A percentile compares a stretch with the other conserved stretches of the same genome.
phyloP scores from a whole-genome alignment of 2,329 filamentous ascomycete species.

The Fusarium pininemorale region DNA sequence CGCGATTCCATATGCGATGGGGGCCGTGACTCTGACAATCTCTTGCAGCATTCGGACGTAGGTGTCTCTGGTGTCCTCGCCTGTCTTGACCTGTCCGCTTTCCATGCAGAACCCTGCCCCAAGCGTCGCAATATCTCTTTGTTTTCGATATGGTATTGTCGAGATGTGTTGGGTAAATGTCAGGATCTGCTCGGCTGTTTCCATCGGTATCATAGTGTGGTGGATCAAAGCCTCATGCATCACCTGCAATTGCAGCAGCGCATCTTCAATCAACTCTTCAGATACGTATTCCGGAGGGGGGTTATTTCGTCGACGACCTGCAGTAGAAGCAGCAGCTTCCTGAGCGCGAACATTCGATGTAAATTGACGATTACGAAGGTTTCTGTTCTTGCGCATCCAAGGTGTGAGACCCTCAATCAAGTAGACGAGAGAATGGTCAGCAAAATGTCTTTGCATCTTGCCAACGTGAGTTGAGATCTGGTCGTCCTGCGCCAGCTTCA shows the following conservation, averaged over 20 bases:
- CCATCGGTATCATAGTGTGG: constrained; percentile 67
- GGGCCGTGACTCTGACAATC: constrained; percentile 74
- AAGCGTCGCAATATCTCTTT: constrained; percentile 58
- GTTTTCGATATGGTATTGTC: constrained; percentile 75
- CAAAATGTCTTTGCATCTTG: constrained; percentile 63
- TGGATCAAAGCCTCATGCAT: constrained; percentile 73
- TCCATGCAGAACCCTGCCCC: constrained; percentile 81
- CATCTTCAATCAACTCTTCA: constrained; percentile 75
- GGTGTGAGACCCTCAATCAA: constrained; percentile 73
- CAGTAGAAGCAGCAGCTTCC: constrained; percentile 40
- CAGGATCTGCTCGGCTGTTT: constrained; percentile 77
- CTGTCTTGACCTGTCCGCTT: constrained; percentile 76
- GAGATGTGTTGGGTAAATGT: constrained; percentile 82
- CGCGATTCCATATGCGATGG: constrained; percentile 75
- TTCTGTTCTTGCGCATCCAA: constrained; percentile 76
- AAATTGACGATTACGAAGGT: constrained; percentile 73
- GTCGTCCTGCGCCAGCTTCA: constrained; percentile 63
- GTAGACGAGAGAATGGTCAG: constrained; percentile 68
- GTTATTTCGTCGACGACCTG: constrained; percentile 51
- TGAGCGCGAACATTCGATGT: constrained; percentile 67
- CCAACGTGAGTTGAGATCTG: constrained; percentile 68
- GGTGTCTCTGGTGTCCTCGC: constrained; percentile 71
- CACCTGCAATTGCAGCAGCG: constrained; percentile 75
- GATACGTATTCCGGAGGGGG: constrained; percentile 63
- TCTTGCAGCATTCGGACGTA: constrained; percentile 81